Evolutionary conservation across 495 filamentous ascomycete genomes (phyloP), one percentile per base, ranked within the genome.

Genomic region (Aspergillus affinis): DNA sequence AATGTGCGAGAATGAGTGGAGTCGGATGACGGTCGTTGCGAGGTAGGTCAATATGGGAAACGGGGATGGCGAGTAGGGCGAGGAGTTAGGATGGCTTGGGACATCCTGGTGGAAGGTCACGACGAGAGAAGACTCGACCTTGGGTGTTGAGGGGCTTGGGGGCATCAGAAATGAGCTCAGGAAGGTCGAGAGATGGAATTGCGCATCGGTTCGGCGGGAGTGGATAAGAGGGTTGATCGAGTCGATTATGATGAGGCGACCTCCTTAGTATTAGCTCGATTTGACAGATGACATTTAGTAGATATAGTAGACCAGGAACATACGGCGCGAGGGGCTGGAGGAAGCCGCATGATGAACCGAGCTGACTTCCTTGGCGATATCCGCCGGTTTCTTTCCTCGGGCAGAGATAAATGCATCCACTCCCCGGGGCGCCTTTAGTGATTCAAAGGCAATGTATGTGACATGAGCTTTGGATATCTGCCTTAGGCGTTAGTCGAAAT

Each of bases 391-490:
- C 66, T 90, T 89, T 53, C 84, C 74, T 12, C 86, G 72, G 3
- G 85, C 86, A 55, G 76, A 76, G 57, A 97, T 73, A 61, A 93
- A 88, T 21, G 82, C 66, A 69, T 88, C 87, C 0, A 84, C 76
- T 15, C 77, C 84, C 17, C 79, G 67, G 8, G 72, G 73, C 12
- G 84, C 82, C 49, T 82, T 84, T 7, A 90, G 69, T 0, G 90
- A 90, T 59, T 87, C 82, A 66, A 90, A 91, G n/a, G 91, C 88
- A 56, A 96, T 74, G 65, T 85, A 88, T n/a, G 94, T 82, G 17
- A 88, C 77, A 69, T 88, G 86, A 44, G 74, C 78, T 69, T 84
- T 84, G 3, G 79, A 80, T 18, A 77, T 62, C 82, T 84, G 60
- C 55, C 30, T 15, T 59, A 30, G 54, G 51, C 19, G 30, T 23